These are phyloP conservation scores for Lodderomyces pseudojiufengensis DNA, from an alignment of 1,139 yeast genomes.

Conservation along the genomic window DNA sequence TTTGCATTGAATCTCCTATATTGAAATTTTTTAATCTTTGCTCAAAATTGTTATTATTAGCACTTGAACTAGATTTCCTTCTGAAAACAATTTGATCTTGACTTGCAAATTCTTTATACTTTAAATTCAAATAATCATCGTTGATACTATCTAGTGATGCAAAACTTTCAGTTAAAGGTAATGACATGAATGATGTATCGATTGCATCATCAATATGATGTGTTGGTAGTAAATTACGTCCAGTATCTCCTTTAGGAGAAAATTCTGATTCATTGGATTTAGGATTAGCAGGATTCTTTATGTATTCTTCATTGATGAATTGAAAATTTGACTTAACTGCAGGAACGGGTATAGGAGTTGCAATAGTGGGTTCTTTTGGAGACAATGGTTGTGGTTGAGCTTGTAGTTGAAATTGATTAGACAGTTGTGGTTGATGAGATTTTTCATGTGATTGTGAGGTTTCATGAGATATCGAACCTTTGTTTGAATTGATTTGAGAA, in stretches of 20 bases:
- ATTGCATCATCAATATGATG: slow-evolving; percentile 11
- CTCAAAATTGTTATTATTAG: slow-evolving; percentile 17
- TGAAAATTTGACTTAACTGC: slow-evolving; percentile 6
- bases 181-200: slow-evolving; percentile 40
- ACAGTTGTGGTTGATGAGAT: neutral
- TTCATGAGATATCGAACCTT: slow-evolving; percentile 9
- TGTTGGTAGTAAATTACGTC: too few relatives aligned
- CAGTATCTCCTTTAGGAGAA: too few relatives aligned
- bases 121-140: slow-evolving; percentile 47
- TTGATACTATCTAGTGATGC: slow-evolving; percentile 74
- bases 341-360: slow-evolving; percentile 22
- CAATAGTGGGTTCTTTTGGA: slow-evolving; percentile 8
- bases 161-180: slow-evolving; percentile 70
- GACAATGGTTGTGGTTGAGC: neutral
- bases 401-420: slow-evolving; percentile 1
- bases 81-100: slow-evolving; percentile 5
- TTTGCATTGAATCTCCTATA: slow-evolving; percentile 36
- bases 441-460: neutral
- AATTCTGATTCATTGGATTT: neutral
- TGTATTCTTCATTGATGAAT: slow-evolving; percentile 16
- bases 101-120: slow-evolving; percentile 32
- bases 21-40: slow-evolving; percentile 38
- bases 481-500: slow-evolving; percentile 9
- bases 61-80: slow-evolving; percentile 13
- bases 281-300: neutral